These are phyloP conservation scores for Oryza meridionalis DNA, from an alignment of 176 grass and related monocot genomes.

Conservation along the genomic window DNA sequence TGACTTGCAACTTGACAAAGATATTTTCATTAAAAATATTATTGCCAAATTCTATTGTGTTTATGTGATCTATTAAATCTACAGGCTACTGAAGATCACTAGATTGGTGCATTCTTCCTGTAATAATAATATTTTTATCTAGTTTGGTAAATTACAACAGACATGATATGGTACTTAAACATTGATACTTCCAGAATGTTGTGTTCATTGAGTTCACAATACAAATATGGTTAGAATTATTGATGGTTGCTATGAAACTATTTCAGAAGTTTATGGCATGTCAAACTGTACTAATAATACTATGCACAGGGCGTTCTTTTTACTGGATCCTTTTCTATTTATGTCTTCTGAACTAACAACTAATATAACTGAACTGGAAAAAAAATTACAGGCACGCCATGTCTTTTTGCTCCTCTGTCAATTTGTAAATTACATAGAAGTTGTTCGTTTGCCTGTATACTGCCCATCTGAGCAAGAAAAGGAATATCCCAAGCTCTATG, in stretches of 20 bases:
- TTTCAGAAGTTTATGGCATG: conserved; percentile 22
- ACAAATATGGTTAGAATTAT: conserved; percentile 6
- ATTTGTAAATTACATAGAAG: conserved; percentile 89
- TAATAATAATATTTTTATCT: not conserved
- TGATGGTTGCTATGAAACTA: not conserved
- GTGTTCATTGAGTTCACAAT: conserved; percentile 2
- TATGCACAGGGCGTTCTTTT: not conserved
- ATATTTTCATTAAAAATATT: not conserved
- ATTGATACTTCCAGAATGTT: not conserved
- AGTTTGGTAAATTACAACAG: not conserved
- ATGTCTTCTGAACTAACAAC: conserved; percentile 3
- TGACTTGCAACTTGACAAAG: not conserved
- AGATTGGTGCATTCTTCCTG: conserved; percentile 13
- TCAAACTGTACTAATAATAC: not conserved
- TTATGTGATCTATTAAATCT: conserved; percentile 4
- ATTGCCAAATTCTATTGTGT: not conserved
- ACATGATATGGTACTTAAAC: not conserved
- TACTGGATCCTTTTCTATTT: conserved; percentile 16
- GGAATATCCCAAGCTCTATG: conserved; percentile 76
- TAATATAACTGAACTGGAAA: conserved; percentile 23
- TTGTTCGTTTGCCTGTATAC: conserved; percentile 79
- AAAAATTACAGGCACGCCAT: conserved; percentile 67
- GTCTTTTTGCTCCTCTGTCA: conserved; percentile 89
- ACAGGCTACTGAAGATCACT: not conserved
- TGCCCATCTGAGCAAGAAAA: conserved; percentile 93